These are phyloP conservation scores for Thraustochytrium striatum DNA, from an alignment of 352 stramenopile species.

Conservation along the genomic window DNA sequence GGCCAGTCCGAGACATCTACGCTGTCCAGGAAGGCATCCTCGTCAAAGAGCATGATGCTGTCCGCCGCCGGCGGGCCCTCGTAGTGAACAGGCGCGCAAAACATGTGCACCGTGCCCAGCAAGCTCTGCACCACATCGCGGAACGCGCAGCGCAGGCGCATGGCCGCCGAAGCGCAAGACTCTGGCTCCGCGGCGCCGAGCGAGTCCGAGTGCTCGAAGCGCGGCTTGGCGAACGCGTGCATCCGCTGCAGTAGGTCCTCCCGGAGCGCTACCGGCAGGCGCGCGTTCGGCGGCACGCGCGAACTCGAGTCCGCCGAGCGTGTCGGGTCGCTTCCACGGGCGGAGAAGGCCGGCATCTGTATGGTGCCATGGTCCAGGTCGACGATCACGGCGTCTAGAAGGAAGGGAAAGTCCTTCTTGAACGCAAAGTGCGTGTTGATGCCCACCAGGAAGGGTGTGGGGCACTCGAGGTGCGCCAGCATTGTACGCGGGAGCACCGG, in stretches of 20 bases:
- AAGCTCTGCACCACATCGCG: background rate
- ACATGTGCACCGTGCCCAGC: background rate
- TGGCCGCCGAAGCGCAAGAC: background rate
- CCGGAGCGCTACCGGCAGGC: conserved; percentile 5
- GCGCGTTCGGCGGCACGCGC: background rate
- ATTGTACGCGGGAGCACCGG: conserved; percentile 73
- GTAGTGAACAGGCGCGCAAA: conserved; percentile 16
- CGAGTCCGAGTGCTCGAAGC: conserved; percentile 6
- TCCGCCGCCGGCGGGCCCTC: background rate
- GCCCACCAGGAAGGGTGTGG: conserved; percentile 75
- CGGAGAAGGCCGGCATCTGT: conserved; percentile 19
- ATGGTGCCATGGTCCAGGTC: conserved; percentile 44
- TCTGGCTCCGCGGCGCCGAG: background rate
- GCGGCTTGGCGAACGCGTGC: background rate
- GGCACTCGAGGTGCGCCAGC: conserved; percentile 74
- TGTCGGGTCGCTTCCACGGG: conserved; percentile 9
- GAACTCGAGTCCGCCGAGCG: background rate
- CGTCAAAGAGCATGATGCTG: conserved; percentile 33
- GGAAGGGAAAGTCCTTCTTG: conserved; percentile 54
- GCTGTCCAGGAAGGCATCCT: conserved; percentile 14
- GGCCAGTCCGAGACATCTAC: background rate
- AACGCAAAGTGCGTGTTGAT: conserved; percentile 72
- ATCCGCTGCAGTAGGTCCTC: conserved; percentile 6
- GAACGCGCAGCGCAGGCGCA: background rate
- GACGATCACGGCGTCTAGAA: conserved; percentile 44